phyloP scores from a whole-genome alignment of 2,329 filamentous ascomycete species.

The Colletotrichum endophyticum region DNA sequence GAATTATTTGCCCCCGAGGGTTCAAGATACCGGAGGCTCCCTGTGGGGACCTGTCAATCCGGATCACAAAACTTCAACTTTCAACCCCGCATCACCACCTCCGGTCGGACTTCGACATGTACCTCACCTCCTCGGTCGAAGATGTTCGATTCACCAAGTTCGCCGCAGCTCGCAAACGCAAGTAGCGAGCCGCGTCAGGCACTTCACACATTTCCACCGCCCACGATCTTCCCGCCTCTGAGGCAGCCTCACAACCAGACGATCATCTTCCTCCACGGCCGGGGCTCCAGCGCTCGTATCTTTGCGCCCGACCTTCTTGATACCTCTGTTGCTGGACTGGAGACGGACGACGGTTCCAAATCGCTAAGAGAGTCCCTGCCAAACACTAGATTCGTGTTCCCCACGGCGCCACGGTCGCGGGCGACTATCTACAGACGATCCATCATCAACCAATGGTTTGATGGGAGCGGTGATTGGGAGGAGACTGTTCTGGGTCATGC shows the following conservation, averaged over 20 bases:
- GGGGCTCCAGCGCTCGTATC: conserved; percentile 44
- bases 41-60: background rate
- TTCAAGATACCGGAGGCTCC: background rate
- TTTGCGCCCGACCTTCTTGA: conserved; percentile 46
- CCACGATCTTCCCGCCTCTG: conserved; percentile 25
- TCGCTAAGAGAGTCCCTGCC: conserved; percentile 41
- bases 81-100: background rate
- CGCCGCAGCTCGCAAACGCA: background rate
- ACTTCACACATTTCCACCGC: conserved; percentile 28
- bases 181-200: background rate
- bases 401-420: conserved; percentile 44
- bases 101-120: background rate
- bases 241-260: conserved; percentile 42
- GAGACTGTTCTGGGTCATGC: conserved; percentile 31
- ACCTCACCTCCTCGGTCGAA: background rate
- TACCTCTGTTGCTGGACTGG: conserved; percentile 15
- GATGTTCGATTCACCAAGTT: background rate
- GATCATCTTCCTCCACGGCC: conserved; percentile 54
- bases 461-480: conserved; percentile 40
- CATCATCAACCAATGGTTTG: conserved; percentile 39
- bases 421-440: conserved; percentile 36
- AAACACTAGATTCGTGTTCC: conserved; percentile 54
- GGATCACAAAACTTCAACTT: background rate
- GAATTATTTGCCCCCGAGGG: background rate
- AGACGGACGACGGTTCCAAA: background rate